Conservation (phyloP, 2,329 filamentous ascomycete genomes). For the Trichoderma polysporum region DNA sequence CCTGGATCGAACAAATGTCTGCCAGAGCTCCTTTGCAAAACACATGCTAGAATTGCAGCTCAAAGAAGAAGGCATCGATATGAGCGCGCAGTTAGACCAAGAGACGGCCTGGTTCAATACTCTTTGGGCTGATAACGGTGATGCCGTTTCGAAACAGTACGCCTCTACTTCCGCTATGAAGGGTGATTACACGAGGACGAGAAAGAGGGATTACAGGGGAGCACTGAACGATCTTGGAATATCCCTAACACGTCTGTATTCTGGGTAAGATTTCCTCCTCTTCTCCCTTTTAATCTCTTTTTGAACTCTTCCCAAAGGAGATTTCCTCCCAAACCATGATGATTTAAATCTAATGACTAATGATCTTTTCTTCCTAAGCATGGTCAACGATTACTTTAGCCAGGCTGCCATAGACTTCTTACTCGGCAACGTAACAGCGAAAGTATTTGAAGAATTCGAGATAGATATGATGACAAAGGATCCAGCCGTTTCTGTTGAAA, state of each 20-base stretch:
- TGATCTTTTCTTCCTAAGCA: slow-evolving; percentile 60
- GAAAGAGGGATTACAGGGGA: slow-evolving; percentile 86
- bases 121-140: slow-evolving; percentile 96
- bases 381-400: slow-evolving; percentile 96
- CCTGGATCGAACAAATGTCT: slow-evolving; percentile 91
- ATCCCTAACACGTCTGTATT: slow-evolving; percentile 75
- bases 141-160: slow-evolving; percentile 93
- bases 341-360: neutral
- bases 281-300: neutral
- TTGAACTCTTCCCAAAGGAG: too few species aligned
- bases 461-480: slow-evolving; percentile 90
- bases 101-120: slow-evolving; percentile 92
- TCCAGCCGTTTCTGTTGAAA: slow-evolving; percentile 81
- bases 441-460: slow-evolving; percentile 93
- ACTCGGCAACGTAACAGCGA: slow-evolving; percentile 79
- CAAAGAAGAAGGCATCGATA: slow-evolving; percentile 70
- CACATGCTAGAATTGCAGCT: slow-evolving; percentile 80
- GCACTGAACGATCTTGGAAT: slow-evolving; percentile 88
- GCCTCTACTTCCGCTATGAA: slow-evolving; percentile 94
- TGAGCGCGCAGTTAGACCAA: slow-evolving; percentile 73
- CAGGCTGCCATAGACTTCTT: slow-evolving; percentile 94
- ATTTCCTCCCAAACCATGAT: neutral
- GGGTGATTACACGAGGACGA: slow-evolving; percentile 90
- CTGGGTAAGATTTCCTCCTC: slow-evolving; percentile 49
- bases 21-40: slow-evolving; percentile 86